Conservation (phyloP, 805 yeast genomes). For the Grigorovia transvaalensis region DNA sequence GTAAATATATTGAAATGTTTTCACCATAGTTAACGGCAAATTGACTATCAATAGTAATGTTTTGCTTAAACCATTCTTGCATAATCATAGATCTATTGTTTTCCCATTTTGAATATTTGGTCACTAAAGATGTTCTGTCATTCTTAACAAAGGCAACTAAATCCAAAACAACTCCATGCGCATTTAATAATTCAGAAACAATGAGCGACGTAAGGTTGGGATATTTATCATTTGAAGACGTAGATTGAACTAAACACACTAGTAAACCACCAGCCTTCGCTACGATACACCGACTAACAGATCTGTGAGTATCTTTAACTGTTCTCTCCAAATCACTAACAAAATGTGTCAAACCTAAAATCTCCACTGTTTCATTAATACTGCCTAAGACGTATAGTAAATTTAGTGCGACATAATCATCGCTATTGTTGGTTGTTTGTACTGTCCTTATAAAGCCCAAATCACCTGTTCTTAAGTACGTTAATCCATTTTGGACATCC, state of each 20-base stretch:
- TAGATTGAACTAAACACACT: conserved; percentile 61
- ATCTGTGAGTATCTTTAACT: conserved; percentile 41
- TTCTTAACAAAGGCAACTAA: conserved; percentile 64
- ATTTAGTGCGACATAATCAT: conserved; percentile 43
- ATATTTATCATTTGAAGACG: conserved; percentile 34
- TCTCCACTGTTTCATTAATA: conserved; percentile 80
- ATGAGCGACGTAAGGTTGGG: conserved; percentile 78
- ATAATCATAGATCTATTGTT: conserved; percentile 68
- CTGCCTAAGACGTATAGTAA: conserved; percentile 77
- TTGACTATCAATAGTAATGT: conserved; percentile 33
- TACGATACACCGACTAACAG: conserved; percentile 45
- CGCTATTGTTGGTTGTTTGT: conserved; percentile 33
- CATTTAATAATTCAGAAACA: conserved; percentile 65
- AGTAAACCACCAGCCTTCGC: conserved; percentile 77
- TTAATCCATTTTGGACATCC: conserved; percentile 53
- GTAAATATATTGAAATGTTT: conserved; percentile 44
- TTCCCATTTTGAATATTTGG: conserved; percentile 45
- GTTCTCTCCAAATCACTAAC: conserved; percentile 73
- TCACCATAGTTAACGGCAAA: conserved; percentile 63
- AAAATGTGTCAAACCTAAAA: conserved; percentile 84
- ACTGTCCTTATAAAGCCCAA: conserved; percentile 83
- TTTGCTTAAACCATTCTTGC: conserved; percentile 42
- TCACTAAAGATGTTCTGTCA: not conserved
- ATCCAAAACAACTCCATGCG: conserved; percentile 75
- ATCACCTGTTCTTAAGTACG: conserved; percentile 84